Evolutionary conservation across 345 rosid genomes (phyloP).

Genomic region (Gossypium rotundifolium): DNA sequence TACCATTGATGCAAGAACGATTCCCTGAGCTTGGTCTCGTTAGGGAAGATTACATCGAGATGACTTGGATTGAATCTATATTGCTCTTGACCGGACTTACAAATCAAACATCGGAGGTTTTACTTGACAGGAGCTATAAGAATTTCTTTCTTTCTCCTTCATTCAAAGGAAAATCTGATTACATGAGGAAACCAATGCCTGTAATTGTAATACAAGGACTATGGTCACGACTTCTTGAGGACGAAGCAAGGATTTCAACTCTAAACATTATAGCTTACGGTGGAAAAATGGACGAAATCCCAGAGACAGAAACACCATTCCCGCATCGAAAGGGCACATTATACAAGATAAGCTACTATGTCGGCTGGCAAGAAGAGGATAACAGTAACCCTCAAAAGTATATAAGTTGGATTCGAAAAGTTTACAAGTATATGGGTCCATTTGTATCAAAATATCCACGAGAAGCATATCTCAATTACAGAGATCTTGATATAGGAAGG

Average conservation of each 20-base stretch:
- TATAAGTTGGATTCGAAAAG: not conserved
- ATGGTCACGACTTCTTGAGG: not conserved
- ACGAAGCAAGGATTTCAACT: not conserved
- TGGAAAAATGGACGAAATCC: not conserved
- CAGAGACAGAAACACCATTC: constrained; percentile 1
- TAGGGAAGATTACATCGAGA: not conserved
- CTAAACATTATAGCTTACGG: not conserved
- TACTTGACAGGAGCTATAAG: not conserved
- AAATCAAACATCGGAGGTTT: not conserved
- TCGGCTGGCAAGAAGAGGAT: not conserved
- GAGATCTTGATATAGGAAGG: not conserved
- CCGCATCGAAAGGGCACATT: constrained; percentile 3
- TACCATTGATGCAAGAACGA: constrained; percentile 4
- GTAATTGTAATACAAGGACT: not conserved
- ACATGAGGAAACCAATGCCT: not conserved
- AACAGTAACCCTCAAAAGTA: not conserved
- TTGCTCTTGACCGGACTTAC: not conserved
- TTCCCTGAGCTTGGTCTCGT: not conserved
- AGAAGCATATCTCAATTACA: not conserved
- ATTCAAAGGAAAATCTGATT: constrained; percentile 5
- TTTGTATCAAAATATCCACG: constrained; percentile 1
- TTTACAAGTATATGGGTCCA: not conserved
- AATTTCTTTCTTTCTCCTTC: not conserved
- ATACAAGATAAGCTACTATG: not conserved
- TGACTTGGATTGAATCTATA: constrained; percentile 4